A percentile compares a stretch with the other conserved stretches of the same genome.
Conservation (phyloP, 805 yeast genomes). For the Kluyveromyces wickerhamii region DNA sequence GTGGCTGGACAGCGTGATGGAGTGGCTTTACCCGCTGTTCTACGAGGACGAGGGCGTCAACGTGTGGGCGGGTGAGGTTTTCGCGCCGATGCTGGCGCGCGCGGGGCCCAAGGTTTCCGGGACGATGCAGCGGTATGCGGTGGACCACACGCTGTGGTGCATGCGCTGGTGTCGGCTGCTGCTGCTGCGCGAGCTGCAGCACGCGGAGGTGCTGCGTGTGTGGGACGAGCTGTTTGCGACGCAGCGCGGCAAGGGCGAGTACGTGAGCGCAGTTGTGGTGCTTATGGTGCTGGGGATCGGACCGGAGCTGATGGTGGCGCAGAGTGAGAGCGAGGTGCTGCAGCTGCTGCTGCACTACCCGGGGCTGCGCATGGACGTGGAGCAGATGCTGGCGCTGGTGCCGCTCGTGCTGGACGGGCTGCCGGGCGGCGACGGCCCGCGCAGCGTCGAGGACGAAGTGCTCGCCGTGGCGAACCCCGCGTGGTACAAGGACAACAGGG, state of each 20-base stretch:
- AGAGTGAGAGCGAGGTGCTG: slow-evolving; percentile 25
- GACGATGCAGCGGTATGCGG: slow-evolving; percentile 8
- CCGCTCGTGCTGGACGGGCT: neutral
- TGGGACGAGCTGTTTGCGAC: slow-evolving; percentile 27
- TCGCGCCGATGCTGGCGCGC: slow-evolving; percentile 16
- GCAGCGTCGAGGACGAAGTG: neutral
- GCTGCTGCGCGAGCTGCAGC: slow-evolving; percentile 22
- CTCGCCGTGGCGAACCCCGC: slow-evolving; percentile 4
- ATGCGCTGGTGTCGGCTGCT: slow-evolving; percentile 28
- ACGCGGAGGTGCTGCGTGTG: slow-evolving; percentile 10
- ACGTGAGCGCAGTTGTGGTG: slow-evolving; percentile 20
- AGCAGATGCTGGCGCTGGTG: neutral
- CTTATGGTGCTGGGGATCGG: slow-evolving; percentile 16
- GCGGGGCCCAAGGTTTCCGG: slow-evolving; percentile 15
- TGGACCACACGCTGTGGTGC: slow-evolving; percentile 24
- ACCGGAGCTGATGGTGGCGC: slow-evolving; percentile 13
- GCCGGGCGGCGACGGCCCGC: no score
- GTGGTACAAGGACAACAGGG: slow-evolving; percentile 9
- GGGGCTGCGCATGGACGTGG: neutral
- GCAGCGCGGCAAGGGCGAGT: slow-evolving; percentile 13
- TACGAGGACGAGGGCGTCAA: slow-evolving; percentile 20
- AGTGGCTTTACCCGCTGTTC: slow-evolving; percentile 18
- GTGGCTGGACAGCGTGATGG: slow-evolving; percentile 22
- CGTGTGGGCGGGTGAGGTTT: slow-evolving; percentile 19
- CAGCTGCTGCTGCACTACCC: slow-evolving; percentile 22